Base-by-base conservation (phyloP, 1,284 basidiomycete species). In the Moesziomyces parantarcticus region DNA sequence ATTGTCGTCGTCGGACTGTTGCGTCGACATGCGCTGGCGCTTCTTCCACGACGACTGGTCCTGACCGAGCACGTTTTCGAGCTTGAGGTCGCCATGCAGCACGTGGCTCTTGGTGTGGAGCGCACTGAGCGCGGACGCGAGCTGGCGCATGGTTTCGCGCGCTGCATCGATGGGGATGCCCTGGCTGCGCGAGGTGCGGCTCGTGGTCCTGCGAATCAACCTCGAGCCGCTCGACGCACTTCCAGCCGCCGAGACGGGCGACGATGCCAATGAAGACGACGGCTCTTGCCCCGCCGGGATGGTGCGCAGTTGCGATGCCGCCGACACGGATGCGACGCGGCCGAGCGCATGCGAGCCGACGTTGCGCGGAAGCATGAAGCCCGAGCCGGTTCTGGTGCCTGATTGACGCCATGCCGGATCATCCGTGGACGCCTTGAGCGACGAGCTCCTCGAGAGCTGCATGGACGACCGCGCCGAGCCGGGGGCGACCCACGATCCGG, bases 121-220 rank as follows among this genome's bases (percentile, higher is more conserved):
- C 83, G 94, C 95, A 58, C 89, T 87, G 73, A 97, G 86, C 13
- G 93, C 95, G 47, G 90, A 87, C 34, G 94, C 92, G 59, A 97
- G 89, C 84, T 97, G 94, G 49, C 91, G 88, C 83, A 97, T 95
- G 88, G 94, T 91, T 86, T 90, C 91, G 52, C 92, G 90, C 0
- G 90, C 92, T 61, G 92, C 63, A 42, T 58, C 56, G 23, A 85
- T 58, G 21, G 75, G 72, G 2, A 80, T 39, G 43, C 78, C 78
- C 23, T 69, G 72, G 39, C 75, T 77, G 36, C 74, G 64, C 11
- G 61, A 26, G 5, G 46, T 23, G 16, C 42, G 42, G 60, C 72
- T 69, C 29, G 29, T 53, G 9, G 69, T 57, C 18, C 60, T 60
- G 9, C 70, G 74, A 11, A 69, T 46, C 45, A 67, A 29, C 34